Evolutionary conservation across 2,329 filamentous ascomycete genomes (phyloP), one percentile per base, ranked within the genome.

Genomic region (Aspergillus sp.): DNA sequence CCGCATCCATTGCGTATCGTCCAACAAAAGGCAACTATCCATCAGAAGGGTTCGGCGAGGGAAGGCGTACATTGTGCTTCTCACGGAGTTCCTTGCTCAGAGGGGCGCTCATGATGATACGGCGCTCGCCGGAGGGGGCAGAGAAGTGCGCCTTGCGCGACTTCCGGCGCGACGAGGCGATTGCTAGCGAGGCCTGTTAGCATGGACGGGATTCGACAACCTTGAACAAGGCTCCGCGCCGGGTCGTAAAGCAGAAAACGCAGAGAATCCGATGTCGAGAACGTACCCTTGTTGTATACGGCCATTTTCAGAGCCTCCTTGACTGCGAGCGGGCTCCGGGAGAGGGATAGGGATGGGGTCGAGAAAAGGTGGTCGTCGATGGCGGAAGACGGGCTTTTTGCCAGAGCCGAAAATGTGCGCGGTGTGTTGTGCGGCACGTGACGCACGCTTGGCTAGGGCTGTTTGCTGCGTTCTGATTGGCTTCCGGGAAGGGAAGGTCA

Each of bases 381-480:
- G 33, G 40, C 41, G 34, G 36, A 33, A 35, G 35, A 37, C 15
- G 28, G 31, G 35, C 34, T 33, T 38, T 40, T 37, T 31, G 40
- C 42, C 30, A 29, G 39, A 43, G 37, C 33, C 44, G 45, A 45
- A 49, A 44, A 43, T 44, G 42, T 45, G 43, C 29, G 35, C 32
- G 28, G 28, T 13, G 17, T 16, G 33, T 29, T 52, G 51, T 54
- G 51, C 44, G 45, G 51, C 51, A 54, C 50, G 42, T 54, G 51
- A 53, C 31, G 12, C n/a, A 34, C 40, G 43, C 43, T 48, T 45
- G 41, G 31, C 30, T 38, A 39, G 33, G 35, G 33, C 30, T 41
- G 29, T 8, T 12, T 8, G 28, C 25, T 25, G 13, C 6, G 4
- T 26, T 17, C 6, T 42, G 29, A 47, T 42, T 44, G 44, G 47